Evolutionary conservation across 1,284 basidiomycete genomes (phyloP).

Genomic region (Heimioporus punctisporus): DNA sequence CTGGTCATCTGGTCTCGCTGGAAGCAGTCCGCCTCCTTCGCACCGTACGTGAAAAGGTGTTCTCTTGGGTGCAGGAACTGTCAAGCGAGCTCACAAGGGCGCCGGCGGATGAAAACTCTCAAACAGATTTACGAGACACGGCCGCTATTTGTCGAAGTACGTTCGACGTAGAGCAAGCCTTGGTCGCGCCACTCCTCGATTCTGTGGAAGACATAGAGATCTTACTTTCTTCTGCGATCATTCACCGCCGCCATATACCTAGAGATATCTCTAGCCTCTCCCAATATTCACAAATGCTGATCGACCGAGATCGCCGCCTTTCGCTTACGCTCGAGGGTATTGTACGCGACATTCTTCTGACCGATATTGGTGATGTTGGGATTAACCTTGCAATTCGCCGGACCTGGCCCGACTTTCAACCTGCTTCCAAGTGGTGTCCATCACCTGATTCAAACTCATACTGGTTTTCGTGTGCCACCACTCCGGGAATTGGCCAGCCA

Average conservation of each 20-base stretch:
- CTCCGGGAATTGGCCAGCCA: background rate
- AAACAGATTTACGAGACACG: slow-evolving; percentile 32
- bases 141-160: slow-evolving; percentile 43
- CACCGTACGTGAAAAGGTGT: background rate
- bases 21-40: background rate
- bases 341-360: slow-evolving; percentile 10
- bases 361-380: slow-evolving; percentile 10
- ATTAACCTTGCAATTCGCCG: slow-evolving; percentile 36
- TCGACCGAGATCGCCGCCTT: slow-evolving; percentile 30
- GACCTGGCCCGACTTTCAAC: slow-evolving; percentile 33
- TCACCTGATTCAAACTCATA: background rate
- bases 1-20: background rate
- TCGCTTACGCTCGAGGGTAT: slow-evolving; percentile 28
- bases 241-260: slow-evolving; percentile 33
- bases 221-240: slow-evolving; percentile 38
- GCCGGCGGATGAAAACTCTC: background rate
- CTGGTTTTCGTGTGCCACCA: slow-evolving; percentile 38
- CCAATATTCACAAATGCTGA: slow-evolving; percentile 6
- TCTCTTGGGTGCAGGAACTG: background rate
- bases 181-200: slow-evolving; percentile 16
- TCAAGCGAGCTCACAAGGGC: background rate
- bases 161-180: slow-evolving; percentile 35
- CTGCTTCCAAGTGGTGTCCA: background rate
- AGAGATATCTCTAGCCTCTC: background rate
- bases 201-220: slow-evolving; percentile 28